A percentile compares a stretch with the other conserved stretches of the same genome.
phyloP scores from a whole-genome alignment of 441 rosid genomes.

The Euphorbia schlechtendalii region DNA sequence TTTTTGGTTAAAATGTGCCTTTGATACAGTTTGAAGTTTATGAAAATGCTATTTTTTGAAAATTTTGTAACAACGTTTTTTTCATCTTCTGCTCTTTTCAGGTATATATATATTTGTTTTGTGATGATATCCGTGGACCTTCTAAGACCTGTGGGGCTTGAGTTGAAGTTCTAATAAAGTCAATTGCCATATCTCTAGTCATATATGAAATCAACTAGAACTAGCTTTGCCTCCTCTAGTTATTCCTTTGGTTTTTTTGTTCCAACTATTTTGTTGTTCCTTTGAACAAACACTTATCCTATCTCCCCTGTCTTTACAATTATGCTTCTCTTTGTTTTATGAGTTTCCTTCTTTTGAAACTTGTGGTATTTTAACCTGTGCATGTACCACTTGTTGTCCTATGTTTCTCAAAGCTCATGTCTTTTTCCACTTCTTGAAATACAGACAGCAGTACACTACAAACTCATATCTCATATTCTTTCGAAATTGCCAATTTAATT shows the following conservation, averaged over 20 bases:
- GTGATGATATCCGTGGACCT: not conserved
- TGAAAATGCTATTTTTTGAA: not conserved
- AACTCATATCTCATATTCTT: slow-evolving; percentile 25
- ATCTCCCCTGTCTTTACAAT: too few relatives aligned
- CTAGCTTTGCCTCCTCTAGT: not conserved
- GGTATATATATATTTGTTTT: not conserved
- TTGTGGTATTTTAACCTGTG: not conserved
- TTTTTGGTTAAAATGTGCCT: not conserved
- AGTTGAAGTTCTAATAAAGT: not conserved
- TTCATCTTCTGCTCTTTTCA: not conserved
- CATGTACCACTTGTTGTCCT: not conserved
- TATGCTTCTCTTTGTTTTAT: not conserved
- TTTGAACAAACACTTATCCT: too few relatives aligned
- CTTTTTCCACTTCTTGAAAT: not conserved
- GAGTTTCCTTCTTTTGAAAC: not conserved
- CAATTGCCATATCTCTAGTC: not conserved
- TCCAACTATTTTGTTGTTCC: not conserved
- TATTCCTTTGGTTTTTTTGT: not conserved
- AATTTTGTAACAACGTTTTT: not conserved
- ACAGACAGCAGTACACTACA: slow-evolving; percentile 12
- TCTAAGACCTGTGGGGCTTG: not conserved
- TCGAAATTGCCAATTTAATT: slow-evolving; percentile 22
- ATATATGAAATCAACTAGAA: not conserved
- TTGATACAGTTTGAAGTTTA: not conserved
- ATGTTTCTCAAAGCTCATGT: not conserved